Evolutionary conservation across 495 filamentous ascomycete genomes (phyloP).

Genomic region (Daldinia childiae): DNA sequence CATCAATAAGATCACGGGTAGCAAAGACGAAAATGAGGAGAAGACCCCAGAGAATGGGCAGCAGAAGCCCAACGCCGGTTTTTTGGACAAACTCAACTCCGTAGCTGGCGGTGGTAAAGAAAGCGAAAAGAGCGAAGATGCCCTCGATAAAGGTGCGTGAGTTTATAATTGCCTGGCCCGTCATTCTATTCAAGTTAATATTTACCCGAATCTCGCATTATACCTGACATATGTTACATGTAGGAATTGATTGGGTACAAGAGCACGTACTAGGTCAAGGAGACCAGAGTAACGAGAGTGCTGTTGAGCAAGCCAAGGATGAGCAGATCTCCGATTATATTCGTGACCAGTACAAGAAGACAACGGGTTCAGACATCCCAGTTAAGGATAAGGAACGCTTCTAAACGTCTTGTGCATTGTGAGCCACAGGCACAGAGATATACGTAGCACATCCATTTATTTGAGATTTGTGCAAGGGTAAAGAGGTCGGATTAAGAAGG

Average conservation of each 20-base stretch:
- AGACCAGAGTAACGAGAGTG: conserved; percentile 73
- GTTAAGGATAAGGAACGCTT: conserved; percentile 66
- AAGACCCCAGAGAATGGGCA: conserved; percentile 27
- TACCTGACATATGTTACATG: background rate
- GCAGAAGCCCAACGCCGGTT: conserved; percentile 49
- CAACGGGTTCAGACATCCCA: conserved; percentile 69
- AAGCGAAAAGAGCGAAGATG: conserved; percentile 77
- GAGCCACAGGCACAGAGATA: background rate
- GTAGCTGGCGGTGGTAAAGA: conserved; percentile 70
- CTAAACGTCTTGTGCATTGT: conserved; percentile 7
- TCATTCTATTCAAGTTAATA: no score
- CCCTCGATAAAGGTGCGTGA: conserved; percentile 66
- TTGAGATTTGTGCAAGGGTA: no score
- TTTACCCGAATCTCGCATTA: background rate
- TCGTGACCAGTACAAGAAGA: conserved; percentile 68
- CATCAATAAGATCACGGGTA: conserved; percentile 50
- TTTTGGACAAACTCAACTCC: conserved; percentile 68
- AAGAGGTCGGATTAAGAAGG: no score
- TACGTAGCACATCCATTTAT: no score
- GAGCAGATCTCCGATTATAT: conserved; percentile 72
- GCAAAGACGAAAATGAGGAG: conserved; percentile 30
- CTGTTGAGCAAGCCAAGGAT: conserved; percentile 78
- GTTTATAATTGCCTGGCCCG: background rate
- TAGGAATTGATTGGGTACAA: conserved; percentile 74
- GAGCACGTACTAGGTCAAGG: conserved; percentile 72